These are phyloP conservation scores for Aureococcus anophagefferens DNA, from an alignment of 108 stramenopile species.

Conservation along the genomic window DNA sequence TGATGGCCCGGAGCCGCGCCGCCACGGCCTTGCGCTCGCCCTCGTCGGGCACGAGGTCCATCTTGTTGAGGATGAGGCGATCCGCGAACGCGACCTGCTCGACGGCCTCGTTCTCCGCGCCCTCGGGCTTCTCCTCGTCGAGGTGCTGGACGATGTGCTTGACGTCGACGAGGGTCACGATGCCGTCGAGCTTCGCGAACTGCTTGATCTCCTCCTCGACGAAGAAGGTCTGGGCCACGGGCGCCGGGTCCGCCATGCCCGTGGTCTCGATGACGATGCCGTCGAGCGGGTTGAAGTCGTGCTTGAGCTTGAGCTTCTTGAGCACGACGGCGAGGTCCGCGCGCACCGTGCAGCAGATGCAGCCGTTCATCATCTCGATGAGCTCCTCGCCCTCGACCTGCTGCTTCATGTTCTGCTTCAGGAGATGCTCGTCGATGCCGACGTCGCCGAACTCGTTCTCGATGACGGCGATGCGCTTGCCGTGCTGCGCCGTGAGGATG, in stretches of 20 bases:
- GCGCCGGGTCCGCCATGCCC: conserved; percentile 60
- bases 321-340: no score
- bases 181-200: conserved; percentile 65
- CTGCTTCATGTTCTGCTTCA: conserved; percentile 35
- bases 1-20: conserved; percentile 35
- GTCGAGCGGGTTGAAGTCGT: conserved; percentile 26
- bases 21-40: conserved; percentile 39
- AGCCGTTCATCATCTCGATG: conserved; percentile 54
- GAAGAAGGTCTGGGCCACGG: conserved; percentile 77
- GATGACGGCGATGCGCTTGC: conserved; percentile 62
- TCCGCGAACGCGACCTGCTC: conserved; percentile 64
- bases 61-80: conserved; percentile 66
- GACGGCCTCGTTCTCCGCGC: conserved; percentile 79
- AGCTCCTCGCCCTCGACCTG: conserved; percentile 23
- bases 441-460: conserved; percentile 17
- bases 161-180: conserved; percentile 88
- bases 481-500: conserved; percentile 63
- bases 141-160: conserved; percentile 72
- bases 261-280: conserved; percentile 57
- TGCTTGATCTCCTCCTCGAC: conserved; percentile 68
- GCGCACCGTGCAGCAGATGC: conserved; percentile 56
- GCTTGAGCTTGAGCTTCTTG: no score
- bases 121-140: conserved; percentile 61
- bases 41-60: conserved; percentile 45
- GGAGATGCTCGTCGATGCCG: conserved; percentile 72